These are phyloP conservation scores for Ophiostoma piceae DNA, from an alignment of 2,329 filamentous ascomycete species.

Conservation along the genomic window DNA sequence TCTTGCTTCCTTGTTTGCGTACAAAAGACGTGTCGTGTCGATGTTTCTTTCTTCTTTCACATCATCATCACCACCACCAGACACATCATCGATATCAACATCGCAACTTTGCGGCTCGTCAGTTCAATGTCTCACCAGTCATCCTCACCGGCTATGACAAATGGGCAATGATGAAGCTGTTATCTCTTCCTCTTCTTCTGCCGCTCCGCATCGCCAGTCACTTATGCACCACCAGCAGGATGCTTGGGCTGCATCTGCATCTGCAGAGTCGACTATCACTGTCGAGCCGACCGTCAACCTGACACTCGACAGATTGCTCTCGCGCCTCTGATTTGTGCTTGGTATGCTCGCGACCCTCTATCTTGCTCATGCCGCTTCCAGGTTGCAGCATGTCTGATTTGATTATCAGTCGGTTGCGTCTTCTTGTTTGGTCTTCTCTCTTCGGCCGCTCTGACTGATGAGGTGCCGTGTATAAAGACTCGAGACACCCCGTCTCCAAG, in stretches of 20 bases:
- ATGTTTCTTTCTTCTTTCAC: neutral
- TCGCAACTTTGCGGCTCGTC: neutral
- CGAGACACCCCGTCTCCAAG: neutral
- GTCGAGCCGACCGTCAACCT: no score
- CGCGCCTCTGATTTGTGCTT: neutral
- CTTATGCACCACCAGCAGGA: neutral
- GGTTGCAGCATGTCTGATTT: neutral
- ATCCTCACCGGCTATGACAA: neutral
- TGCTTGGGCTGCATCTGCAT: neutral
- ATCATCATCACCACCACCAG: neutral
- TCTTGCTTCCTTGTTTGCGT: neutral
- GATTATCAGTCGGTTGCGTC: neutral
- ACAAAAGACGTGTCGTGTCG: neutral
- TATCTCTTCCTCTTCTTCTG: neutral
- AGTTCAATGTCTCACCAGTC: neutral
- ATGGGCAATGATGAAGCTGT: neutral
- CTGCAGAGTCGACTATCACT: no score
- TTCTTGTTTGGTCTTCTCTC: neutral
- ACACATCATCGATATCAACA: neutral
- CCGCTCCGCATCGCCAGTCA: neutral
- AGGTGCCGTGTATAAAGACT: constrained; percentile 4
- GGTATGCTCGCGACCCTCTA: neutral
- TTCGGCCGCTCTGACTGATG: neutral
- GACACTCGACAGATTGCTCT: neutral
- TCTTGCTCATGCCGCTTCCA: neutral